Evolutionary conservation across 225 moss, liverwort and hornwort species (phyloP), one percentile per base, ranked within the genome.

Genomic region (Physcomitrium patens): DNA sequence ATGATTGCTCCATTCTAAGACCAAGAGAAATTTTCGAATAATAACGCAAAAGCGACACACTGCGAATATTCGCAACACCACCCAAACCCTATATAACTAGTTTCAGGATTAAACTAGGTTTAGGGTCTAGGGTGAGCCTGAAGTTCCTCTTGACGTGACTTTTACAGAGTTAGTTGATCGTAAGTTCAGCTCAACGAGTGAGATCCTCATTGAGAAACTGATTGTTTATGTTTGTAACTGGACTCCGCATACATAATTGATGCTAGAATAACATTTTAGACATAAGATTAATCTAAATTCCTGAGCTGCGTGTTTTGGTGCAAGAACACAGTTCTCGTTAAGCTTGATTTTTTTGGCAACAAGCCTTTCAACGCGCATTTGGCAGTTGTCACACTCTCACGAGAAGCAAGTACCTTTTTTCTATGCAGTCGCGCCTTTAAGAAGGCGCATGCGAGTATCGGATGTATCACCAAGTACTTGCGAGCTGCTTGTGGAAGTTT

Each of bases 401-500:
- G 9, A 44, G 26, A 31, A 49, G 44, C 17, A 31, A 57, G 23
- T 12, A 9, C 11, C 23, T 27, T 23, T 9, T 22, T 20, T 16
- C 24, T 53, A 22, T 7, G 31, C 31, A 37, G 17, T 31, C 26
- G 10, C 54, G 12, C 20, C 50, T 63, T 15, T 10, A 10, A 47
- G 13, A 19, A 17, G 11, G 12, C 20, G 16, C 46, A 70, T 55
- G 60, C 61, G 9, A 61, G 61, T 53, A 28, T 3, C 51, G 76
- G 55, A 53, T 83, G 69, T 50, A 83, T 83, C 79, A 72, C 43
- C 63, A 63, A 65, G 45, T 69, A 76, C 43, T 53, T 83, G 62
- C 76, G 72, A 72, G 65, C 37, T 45, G 72, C 67, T 53, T 72
- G 76, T 69, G 62, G 63, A 76, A 68, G 45, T 49, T 51, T 83